These are phyloP conservation scores for Fomes fomentarius DNA, from an alignment of 1,284 basidiomycete genomes.

Conservation along the genomic window DNA sequence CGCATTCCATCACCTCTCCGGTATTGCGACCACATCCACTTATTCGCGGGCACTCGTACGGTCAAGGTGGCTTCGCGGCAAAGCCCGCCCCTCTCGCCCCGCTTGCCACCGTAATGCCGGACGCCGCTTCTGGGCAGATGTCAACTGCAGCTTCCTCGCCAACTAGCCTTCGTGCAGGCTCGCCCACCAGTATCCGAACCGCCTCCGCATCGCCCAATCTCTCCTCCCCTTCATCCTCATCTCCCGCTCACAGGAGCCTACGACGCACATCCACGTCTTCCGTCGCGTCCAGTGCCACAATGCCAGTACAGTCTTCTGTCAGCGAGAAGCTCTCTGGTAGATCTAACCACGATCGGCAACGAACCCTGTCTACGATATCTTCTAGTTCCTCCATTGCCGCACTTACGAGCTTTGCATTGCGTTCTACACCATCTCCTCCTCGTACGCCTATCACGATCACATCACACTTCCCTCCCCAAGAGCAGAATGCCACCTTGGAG, in stretches of 20 bases:
- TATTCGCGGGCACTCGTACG: constrained; percentile 71
- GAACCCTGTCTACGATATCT: constrained; percentile 70
- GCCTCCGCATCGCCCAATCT: constrained; percentile 32
- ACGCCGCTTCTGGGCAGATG: constrained; percentile 48
- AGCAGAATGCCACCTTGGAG: constrained; percentile 54
- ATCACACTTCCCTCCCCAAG: constrained; percentile 57
- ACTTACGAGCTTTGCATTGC: constrained; percentile 62
- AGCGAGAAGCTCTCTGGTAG: constrained; percentile 36
- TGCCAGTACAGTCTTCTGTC: constrained; percentile 48
- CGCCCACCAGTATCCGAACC: constrained; percentile 39
- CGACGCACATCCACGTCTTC: constrained; percentile 72
- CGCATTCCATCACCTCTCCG: constrained; percentile 50
- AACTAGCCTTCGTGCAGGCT: constrained; percentile 31
- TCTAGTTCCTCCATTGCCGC: constrained; percentile 62
- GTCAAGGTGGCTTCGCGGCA: constrained; percentile 39
- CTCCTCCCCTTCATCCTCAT: constrained; percentile 33
- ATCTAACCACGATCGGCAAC: constrained; percentile 53
- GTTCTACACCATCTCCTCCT: constrained; percentile 54
- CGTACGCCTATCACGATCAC: constrained; percentile 46
- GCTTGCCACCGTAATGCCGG: constrained; percentile 56
- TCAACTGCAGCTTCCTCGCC: constrained; percentile 42
- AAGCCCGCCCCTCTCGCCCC: constrained; percentile 65
- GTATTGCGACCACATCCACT: constrained; percentile 70
- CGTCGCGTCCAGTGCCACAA: constrained; percentile 60
- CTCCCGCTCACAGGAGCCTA: constrained; percentile 33